Base-by-base conservation (phyloP, 2,329 filamentous ascomycete genomes). In the Neoscytalidium dimidiatum region DNA sequence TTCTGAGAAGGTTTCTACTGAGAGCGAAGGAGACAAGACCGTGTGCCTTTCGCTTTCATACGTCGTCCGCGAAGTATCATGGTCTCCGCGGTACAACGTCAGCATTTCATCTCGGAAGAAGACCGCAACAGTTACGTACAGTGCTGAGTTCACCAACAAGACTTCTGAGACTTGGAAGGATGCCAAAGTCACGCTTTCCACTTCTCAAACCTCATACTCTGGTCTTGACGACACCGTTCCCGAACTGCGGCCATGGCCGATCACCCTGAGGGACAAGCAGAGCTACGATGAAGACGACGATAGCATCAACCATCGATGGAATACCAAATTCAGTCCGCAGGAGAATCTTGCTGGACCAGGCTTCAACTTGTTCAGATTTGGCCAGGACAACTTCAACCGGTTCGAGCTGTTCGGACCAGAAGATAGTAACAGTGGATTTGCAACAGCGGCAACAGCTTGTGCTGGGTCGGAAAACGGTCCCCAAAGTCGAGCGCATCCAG, bases 101-200 rank as follows among this genome's bases (percentile, higher is more conserved):
- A 90, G 72, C 86, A 90, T 69, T 75, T 60, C 56, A 2, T 60
- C 56, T 33, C 13, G 90, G 43, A 79, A 75, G 21, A 83, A 81
- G 56, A 82, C 82, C 0, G 86, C 81, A 1, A 76, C 76, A 4
- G 79, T 90, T 14, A 83, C 83, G 69, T 90, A 90, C 71, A 85
- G 88, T 63, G 87, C 88, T 1, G 82, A 85, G 68, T 83, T 90
- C 61, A 83, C 81, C 64, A 90, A 90, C 75, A 78, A 78, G 58
- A 89, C 86, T 0, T 86, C 85, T 0, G 88, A 90, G 76, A 85
- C 83, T 0, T 90, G 88, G 88, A 79, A 78, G 31, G 83, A 85
- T 74, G 84, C 85, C 72, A 85, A 83, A 67, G 76, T 90, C 41
- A 83, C 82, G 0, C 81, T 90, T 4, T 90, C 88, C 2, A 90